Conservation (phyloP, 495 filamentous ascomycete species). For the Cercophora sp. region DNA sequence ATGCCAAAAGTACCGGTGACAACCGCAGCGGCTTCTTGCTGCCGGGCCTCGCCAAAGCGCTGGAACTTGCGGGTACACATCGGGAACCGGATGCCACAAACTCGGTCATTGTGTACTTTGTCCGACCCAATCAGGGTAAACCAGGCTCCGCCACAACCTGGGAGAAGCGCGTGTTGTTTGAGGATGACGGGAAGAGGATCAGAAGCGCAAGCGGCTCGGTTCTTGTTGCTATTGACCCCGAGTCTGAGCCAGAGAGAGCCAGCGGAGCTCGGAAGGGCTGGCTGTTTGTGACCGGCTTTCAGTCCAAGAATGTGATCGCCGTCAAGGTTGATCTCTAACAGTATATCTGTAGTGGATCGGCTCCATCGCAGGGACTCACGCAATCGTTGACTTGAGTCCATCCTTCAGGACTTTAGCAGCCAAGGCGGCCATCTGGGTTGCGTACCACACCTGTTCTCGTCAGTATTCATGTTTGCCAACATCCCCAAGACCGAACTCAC, state of each 20-base stretch:
- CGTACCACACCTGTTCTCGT: constrained; percentile 30
- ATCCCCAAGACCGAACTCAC: constrained; percentile 6
- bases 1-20: constrained; percentile 47
- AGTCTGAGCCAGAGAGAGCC: constrained; percentile 1
- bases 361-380: background rate
- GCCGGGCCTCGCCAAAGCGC: constrained; percentile 43
- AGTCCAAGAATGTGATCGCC: constrained; percentile 50
- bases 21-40: constrained; percentile 53
- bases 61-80: constrained; percentile 31
- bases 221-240: constrained; percentile 49
- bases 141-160: constrained; percentile 19
- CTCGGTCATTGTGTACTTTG: constrained; percentile 47
- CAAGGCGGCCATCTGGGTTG: constrained; percentile 37
- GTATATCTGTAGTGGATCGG: background rate
- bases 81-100: constrained; percentile 39
- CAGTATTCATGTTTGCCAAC: no score
- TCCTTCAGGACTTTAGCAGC: no score
- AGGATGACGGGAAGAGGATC: constrained; percentile 54
- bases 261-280: constrained; percentile 41
- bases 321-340: constrained; percentile 49
- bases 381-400: background rate
- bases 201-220: constrained; percentile 50
- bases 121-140: constrained; percentile 22
- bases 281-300: constrained; percentile 57
- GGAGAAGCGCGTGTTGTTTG: constrained; percentile 50